A percentile compares a stretch with the other conserved stretches of the same genome.
phyloP scores from a whole-genome alignment of 176 grass and related monocot genomes.

The Stipa capillata region DNA sequence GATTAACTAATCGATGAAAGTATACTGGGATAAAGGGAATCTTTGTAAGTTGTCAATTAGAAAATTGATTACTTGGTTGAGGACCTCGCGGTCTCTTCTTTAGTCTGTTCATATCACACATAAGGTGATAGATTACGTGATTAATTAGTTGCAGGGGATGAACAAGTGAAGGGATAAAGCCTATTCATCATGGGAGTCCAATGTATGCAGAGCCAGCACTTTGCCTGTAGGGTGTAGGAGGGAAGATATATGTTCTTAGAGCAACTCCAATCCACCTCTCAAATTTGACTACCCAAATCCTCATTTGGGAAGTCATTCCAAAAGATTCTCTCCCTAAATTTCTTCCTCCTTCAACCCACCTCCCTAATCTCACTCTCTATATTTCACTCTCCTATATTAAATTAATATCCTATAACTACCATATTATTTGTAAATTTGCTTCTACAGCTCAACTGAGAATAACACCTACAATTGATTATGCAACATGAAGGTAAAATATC shows the following conservation, averaged over 20 bases:
- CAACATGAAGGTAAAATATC: no score
- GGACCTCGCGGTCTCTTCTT: constrained; percentile 8
- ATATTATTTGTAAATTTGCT: no score
- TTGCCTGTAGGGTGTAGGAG: constrained; percentile 6
- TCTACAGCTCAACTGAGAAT: no score
- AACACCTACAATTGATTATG: no score
- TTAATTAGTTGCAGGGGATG: constrained; percentile 31
- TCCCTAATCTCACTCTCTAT: no score
- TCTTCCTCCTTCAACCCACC: no score
- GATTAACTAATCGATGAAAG: constrained; percentile 34
- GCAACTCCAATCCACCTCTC: no score
- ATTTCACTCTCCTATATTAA: no score
- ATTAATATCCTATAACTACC: no score
- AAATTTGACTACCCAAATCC: no score
- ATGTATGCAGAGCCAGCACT: constrained; percentile 7
- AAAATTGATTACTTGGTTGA: constrained; percentile 25
- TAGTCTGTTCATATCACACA: constrained; percentile 33
- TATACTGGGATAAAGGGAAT: constrained; percentile 50
- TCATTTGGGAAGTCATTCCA: no score
- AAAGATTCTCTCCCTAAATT: no score
- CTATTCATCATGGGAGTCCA: constrained; percentile 30
- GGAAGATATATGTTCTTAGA: constrained; percentile 11
- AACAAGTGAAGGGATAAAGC: background rate
- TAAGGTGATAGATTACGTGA: background rate
- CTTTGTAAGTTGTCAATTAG: constrained; percentile 53